Conservation (phyloP, 169 alveolate species). For the Plasmodium coatneyi region DNA sequence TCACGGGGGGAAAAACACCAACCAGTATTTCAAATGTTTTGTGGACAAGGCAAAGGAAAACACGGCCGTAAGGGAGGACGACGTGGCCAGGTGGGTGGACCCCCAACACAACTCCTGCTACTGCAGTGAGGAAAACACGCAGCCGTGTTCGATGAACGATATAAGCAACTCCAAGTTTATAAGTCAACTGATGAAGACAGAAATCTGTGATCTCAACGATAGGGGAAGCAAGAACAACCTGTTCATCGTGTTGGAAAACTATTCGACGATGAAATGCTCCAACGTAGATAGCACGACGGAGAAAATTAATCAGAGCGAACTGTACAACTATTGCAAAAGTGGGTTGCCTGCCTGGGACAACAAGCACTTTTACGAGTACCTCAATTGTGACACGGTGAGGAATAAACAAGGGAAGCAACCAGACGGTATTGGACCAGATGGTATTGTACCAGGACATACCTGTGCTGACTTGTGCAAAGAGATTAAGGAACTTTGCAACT, state of each 20-base stretch:
- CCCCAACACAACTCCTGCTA: conserved; percentile 31
- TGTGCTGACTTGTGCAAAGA: conserved; percentile 9
- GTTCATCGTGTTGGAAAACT: background rate
- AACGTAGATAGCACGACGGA: background rate
- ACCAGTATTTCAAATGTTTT: conserved; percentile 50
- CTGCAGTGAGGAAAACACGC: conserved; percentile 45
- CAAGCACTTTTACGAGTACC: conserved; percentile 18
- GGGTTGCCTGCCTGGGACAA: conserved; percentile 36
- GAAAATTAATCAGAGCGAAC: background rate
- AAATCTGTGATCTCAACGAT: conserved; percentile 9
- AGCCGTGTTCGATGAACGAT: conserved; percentile 31
- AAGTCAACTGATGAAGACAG: background rate
- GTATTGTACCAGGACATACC: too few relatives aligned
- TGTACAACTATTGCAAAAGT: conserved; percentile 37
- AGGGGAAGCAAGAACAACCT: background rate
- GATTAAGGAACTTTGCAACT: background rate
- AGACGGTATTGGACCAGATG: background rate
- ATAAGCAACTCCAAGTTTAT: conserved; percentile 6
- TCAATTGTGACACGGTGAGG: conserved; percentile 1
- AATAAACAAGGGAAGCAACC: background rate
- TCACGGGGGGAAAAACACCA: background rate
- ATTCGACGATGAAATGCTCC: conserved; percentile 4
- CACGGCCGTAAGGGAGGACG: background rate
- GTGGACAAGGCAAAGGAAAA: conserved; percentile 52
- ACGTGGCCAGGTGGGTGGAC: conserved; percentile 33